phyloP scores from a whole-genome alignment of 2,329 filamentous ascomycete genomes.

The Ustulina deusta region DNA sequence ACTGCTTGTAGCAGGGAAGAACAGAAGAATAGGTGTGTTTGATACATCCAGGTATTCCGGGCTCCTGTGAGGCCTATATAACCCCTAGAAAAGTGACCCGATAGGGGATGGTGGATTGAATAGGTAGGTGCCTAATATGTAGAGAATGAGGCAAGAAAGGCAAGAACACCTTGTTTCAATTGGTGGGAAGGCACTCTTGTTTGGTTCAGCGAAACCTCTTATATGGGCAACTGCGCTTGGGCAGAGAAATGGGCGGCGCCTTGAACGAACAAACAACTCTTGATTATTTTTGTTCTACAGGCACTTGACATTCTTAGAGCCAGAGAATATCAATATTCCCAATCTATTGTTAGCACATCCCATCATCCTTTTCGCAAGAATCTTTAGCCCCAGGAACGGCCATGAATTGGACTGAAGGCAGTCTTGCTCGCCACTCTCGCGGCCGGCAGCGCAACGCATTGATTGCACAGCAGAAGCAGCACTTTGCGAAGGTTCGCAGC shows the following conservation, averaged over 20 bases:
- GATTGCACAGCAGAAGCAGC: constrained; percentile 58
- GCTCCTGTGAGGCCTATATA: background rate
- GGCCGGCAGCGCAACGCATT: constrained; percentile 51
- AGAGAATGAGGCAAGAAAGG: constrained; percentile 5
- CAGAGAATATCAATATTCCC: constrained; percentile 1
- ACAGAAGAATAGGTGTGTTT: background rate
- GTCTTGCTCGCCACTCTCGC: constrained; percentile 57
- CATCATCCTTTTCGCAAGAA: constrained; percentile 34
- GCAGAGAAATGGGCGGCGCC: background rate
- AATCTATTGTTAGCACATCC: background rate
- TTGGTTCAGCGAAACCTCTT: background rate
- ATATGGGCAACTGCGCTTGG: background rate
- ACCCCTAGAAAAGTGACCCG: background rate
- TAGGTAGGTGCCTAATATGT: background rate
- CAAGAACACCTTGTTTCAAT: constrained; percentile 1
- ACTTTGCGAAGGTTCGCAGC: constrained; percentile 60
- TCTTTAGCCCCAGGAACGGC: constrained; percentile 30
- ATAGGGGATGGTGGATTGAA: background rate
- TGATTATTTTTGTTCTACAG: background rate
- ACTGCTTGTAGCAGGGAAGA: background rate
- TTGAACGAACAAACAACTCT: background rate
- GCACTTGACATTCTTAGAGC: background rate
- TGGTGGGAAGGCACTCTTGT: constrained; percentile 17
- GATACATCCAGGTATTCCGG: background rate
- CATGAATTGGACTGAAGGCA: constrained; percentile 66